Evolutionary conservation across 495 filamentous ascomycete genomes (phyloP).

Genomic region (Neurospora africana): DNA sequence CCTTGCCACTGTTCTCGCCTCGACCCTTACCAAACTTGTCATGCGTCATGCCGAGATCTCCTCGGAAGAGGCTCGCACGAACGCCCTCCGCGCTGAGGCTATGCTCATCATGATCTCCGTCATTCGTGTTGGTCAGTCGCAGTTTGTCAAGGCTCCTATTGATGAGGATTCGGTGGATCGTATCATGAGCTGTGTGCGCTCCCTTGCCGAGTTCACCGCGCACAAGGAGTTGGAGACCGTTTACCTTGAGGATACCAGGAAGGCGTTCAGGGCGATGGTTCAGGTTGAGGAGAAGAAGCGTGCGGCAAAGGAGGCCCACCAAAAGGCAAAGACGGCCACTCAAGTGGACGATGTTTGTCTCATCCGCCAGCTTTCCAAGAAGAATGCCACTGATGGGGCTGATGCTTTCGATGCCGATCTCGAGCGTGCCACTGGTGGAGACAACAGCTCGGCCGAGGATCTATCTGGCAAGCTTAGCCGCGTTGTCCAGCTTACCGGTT

Average conservation of each 20-base stretch:
- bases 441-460: conserved; percentile 65
- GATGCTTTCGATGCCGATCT: conserved; percentile 85
- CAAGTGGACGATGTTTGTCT: conserved; percentile 91
- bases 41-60: conserved; percentile 98
- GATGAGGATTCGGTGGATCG: conserved; percentile 97
- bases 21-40: conserved; percentile 92
- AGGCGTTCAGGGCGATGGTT: conserved; percentile 97
- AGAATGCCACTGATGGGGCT: conserved; percentile 69
- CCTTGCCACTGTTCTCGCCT: conserved; percentile 85
- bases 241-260: conserved; percentile 91
- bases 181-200: conserved; percentile 93
- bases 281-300: conserved; percentile 97
- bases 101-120: conserved; percentile 99
- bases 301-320: conserved; percentile 75
- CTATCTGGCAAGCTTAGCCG: conserved; percentile 87
- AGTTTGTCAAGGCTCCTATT: conserved; percentile 94
- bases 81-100: conserved; percentile 88
- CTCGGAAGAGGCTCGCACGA: conserved; percentile 74
- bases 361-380: conserved; percentile 89
- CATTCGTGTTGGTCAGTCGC: conserved; percentile 91
- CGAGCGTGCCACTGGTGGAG: conserved; percentile 87
- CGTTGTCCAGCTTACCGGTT: conserved; percentile 95
- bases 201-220: conserved; percentile 79
- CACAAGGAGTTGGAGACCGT: conserved; percentile 84
- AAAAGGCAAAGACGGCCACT: conserved; percentile 87